Base-by-base conservation (phyloP, 805 yeast genomes). In the Kockiozyma suomiensis region DNA sequence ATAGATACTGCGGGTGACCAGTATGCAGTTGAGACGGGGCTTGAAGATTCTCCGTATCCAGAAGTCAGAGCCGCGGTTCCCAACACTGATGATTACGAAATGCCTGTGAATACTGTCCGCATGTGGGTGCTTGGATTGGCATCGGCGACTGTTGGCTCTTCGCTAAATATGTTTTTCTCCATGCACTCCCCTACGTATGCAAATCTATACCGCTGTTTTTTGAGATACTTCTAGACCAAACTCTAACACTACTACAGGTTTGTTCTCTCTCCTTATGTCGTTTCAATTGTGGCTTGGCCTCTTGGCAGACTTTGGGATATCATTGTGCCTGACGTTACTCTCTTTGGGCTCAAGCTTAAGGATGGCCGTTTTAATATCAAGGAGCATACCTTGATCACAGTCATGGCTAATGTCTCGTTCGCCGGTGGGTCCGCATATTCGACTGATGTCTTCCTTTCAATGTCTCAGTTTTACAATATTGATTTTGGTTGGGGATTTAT, bases 351-450 rank as follows among this genome's bases (percentile, higher is more conserved):
- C 66, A 74, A 68, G 6, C 33, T 76, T 40, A 59, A 70, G 40
- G 80, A 83, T 48, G 73, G 66, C 21, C 74, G 78, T 66, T 68
- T 71, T 71, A 75, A 68, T 66, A 69, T 84, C 63, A 85, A 85
- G 68, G 89, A 85, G 68, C 88, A 85, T 70, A 82, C 83, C 85
- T 76, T 84, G 62, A 75, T 85, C 13, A 81, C 88, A 65, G 64
- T 78, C 40, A 70, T 77, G 56, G 19, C 54, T 33, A 59, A 56
- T 23, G 56, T 56, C 37, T 43, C 51, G 1, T 40, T 50, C 2
- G 48, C 48, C 12, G 23, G 53, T 19, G 23, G 46, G 19, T 37
- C 41, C 21, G 54, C 41, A 25, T 19, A 49, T 26, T 59, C 57
- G 25, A 45, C 43, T 28, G 42, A 37, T 25, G 40, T 43, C 40